A percentile compares a stretch with the other conserved stretches of the same genome.
These are phyloP conservation scores for Trichophyton schoenleinii DNA, from an alignment of 2,329 filamentous ascomycete genomes.

Conservation along the genomic window DNA sequence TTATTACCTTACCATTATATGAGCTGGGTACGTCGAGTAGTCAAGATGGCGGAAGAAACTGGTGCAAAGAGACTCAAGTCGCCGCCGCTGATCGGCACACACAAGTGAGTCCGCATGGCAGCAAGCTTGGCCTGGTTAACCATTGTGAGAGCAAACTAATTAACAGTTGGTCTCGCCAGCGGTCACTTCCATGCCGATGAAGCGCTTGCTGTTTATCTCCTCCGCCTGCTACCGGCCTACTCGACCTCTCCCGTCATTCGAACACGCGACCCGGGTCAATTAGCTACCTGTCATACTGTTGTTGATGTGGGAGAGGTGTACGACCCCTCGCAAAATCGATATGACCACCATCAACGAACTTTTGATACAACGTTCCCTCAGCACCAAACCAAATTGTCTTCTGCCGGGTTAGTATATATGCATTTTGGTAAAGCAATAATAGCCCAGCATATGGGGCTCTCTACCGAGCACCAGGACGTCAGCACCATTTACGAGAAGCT, in stretches of 20 bases:
- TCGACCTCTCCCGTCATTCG: conserved; percentile 60
- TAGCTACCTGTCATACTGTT: conserved; percentile 80
- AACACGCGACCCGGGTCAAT: conserved; percentile 67
- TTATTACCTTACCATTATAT: not conserved
- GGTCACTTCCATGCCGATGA: conserved; percentile 99
- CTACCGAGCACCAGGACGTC: conserved; percentile 54
- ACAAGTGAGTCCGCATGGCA: conserved; percentile 46
- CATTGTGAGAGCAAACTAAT: not conserved
- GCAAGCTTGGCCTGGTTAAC: too few relatives aligned
- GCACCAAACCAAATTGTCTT: conserved; percentile 77
- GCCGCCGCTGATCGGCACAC: conserved; percentile 67
- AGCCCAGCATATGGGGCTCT: conserved; percentile 48
- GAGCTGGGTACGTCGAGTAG: not conserved
- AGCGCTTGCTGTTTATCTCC: conserved; percentile 90
- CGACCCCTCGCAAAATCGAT: conserved; percentile 61
- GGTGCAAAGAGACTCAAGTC: conserved; percentile 76
- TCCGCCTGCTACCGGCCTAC: conserved; percentile 78
- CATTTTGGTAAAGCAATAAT: conserved; percentile 86
- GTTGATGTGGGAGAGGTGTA: conserved; percentile 98
- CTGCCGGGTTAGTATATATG: conserved; percentile 86
- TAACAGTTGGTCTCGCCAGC: conserved; percentile 23
- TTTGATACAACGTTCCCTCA: conserved; percentile 78
- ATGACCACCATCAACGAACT: conserved; percentile 93
- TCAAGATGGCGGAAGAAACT: conserved; percentile 53
- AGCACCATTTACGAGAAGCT: conserved; percentile 72